Evolutionary conservation across 164 flowering plant genomes (phyloP).

Genomic region (Aristolochia californica): DNA sequence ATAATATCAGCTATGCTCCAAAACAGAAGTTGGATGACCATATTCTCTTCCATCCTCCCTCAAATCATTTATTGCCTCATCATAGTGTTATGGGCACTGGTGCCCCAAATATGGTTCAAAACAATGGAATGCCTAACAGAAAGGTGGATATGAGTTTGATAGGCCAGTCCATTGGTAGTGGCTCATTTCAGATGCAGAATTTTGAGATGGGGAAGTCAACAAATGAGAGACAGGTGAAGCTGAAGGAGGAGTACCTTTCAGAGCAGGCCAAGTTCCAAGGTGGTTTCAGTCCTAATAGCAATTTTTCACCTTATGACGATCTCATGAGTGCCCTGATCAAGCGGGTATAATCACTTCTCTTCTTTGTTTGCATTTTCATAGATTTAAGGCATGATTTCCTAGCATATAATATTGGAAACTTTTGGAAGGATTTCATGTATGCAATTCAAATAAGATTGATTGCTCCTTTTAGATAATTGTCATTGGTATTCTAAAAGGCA

Average conservation of each 20-base stretch:
- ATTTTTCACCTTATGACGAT: slow-evolving; percentile 47
- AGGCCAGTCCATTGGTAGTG: slow-evolving; percentile 20
- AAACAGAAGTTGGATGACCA: slow-evolving; percentile 29
- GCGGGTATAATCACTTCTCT: slow-evolving; percentile 5
- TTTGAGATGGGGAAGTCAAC: slow-evolving; percentile 18
- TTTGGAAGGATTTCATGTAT: no score
- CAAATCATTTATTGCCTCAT: slow-evolving; percentile 17
- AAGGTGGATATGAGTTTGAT: slow-evolving; percentile 19
- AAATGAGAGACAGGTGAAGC: slow-evolving; percentile 17
- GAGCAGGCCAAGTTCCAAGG: slow-evolving; percentile 27
- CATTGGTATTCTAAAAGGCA: not conserved
- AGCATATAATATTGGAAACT: no score
- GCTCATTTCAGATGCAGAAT: slow-evolving; percentile 21
- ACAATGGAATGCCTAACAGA: slow-evolving; percentile 10
- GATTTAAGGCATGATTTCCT: not conserved
- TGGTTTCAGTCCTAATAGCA: slow-evolving; percentile 17
- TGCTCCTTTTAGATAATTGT: not conserved
- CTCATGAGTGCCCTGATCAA: slow-evolving; percentile 35
- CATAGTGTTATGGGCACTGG: slow-evolving; percentile 15
- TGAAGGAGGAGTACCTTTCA: slow-evolving; percentile 23
- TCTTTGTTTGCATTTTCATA: not conserved
- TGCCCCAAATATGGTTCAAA: slow-evolving; percentile 21
- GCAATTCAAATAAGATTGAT: not conserved
- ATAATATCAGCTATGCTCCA: slow-evolving; percentile 12
- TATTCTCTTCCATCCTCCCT: slow-evolving; percentile 14